Evolutionary conservation across 805 yeast genomes (phyloP).

Genomic region (Yarrowia yakushimensis): DNA sequence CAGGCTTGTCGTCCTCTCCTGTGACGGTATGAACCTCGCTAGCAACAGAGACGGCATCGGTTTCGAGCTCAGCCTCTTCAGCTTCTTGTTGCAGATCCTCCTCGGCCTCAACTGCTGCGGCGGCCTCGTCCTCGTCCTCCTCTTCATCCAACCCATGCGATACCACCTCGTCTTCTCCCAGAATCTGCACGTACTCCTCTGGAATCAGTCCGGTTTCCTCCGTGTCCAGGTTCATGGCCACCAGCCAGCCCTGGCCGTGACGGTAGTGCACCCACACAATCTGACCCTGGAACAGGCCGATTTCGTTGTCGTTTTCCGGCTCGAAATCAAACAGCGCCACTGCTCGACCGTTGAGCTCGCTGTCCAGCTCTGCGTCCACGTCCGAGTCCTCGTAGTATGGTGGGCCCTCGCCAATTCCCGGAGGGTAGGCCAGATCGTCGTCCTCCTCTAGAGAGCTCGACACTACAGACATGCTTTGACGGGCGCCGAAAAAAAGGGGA

Average conservation of each 20-base stretch:
- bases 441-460: conserved; percentile 49
- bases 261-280: conserved; percentile 78
- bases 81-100: background rate
- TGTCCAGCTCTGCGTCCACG: conserved; percentile 34
- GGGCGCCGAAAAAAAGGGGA: conserved; percentile 67
- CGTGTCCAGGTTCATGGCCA: conserved; percentile 71
- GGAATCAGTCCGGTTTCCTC: conserved; percentile 92
- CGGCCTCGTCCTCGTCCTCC: conserved; percentile 16
- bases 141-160: conserved; percentile 20
- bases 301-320: conserved; percentile 94
- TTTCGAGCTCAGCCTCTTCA: background rate
- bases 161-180: conserved; percentile 24
- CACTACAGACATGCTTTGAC: conserved; percentile 32
- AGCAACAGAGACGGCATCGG: background rate
- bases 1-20: conserved; percentile 3
- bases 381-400: conserved; percentile 28
- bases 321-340: conserved; percentile 83
- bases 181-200: conserved; percentile 76
- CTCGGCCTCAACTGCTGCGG: background rate
- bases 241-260: conserved; percentile 98
- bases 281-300: conserved; percentile 75
- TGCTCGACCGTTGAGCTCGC: conserved; percentile 60
- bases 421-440: conserved; percentile 41
- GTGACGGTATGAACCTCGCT: conserved; percentile 12
- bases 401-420: conserved; percentile 26